Evolutionary conservation across 2,329 filamentous ascomycete species (phyloP).

Genomic region (Colletotrichum liaoningense): DNA sequence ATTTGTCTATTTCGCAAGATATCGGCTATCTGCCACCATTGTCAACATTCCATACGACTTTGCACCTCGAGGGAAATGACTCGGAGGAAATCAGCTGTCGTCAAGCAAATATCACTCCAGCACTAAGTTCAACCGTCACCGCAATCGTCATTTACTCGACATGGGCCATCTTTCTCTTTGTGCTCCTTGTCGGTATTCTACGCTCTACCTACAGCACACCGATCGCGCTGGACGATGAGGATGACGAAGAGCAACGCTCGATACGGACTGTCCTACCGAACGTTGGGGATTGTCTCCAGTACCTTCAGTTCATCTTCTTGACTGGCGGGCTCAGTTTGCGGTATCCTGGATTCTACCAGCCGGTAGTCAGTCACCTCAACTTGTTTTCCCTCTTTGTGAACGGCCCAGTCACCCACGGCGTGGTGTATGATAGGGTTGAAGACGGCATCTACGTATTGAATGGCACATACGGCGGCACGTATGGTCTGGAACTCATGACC

Average conservation of each 20-base stretch:
- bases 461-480: conserved; percentile 66
- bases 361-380: conserved; percentile 72
- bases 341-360: conserved; percentile 81
- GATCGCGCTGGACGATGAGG: conserved; percentile 14
- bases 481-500: conserved; percentile 73
- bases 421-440: conserved; percentile 43
- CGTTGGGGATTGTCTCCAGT: conserved; percentile 72
- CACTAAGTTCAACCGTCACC: conserved; percentile 12
- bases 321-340: conserved; percentile 76
- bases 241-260: conserved; percentile 1
- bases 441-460: conserved; percentile 75
- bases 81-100: conserved; percentile 28
- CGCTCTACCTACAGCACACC: conserved; percentile 22
- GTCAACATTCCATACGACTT: conserved; percentile 33
- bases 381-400: conserved; percentile 77
- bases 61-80: conserved; percentile 20
- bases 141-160: conserved; percentile 33
- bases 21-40: conserved; percentile 25
- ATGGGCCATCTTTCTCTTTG: conserved; percentile 36
- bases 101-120: conserved; percentile 37
- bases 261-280: conserved; percentile 36
- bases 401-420: conserved; percentile 41
- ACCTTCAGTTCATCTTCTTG: conserved; percentile 80
- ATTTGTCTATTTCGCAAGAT: conserved; percentile 17
- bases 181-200: conserved; percentile 32